phyloP scores from a whole-genome alignment of 2,329 filamentous ascomycete species.

The Cladorrhinum sp. region DNA sequence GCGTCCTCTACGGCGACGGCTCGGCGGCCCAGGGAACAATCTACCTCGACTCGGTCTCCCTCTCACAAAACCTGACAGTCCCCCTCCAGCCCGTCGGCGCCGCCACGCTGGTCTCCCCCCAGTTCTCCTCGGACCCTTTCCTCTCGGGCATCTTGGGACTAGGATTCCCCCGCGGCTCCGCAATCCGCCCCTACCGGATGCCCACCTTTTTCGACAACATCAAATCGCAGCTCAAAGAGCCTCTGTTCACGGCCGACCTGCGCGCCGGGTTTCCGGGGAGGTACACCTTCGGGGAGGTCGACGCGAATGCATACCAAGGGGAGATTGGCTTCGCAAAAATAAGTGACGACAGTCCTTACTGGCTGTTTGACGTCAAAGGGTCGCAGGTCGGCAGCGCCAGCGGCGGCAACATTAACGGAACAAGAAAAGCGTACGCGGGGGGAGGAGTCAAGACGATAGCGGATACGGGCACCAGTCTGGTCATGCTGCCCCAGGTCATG shows the following conservation, averaged over 20 bases:
- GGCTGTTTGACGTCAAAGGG: constrained; percentile 37
- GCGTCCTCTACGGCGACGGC: constrained; percentile 47
- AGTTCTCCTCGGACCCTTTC: constrained; percentile 41
- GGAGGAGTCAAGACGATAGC: constrained; percentile 48
- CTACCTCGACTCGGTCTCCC: constrained; percentile 41
- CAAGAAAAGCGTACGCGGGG: neutral
- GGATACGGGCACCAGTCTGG: constrained; percentile 67
- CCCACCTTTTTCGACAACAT: constrained; percentile 47
- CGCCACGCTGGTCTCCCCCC: constrained; percentile 39
- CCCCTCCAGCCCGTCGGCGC: constrained; percentile 48
- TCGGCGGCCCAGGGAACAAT: constrained; percentile 32
- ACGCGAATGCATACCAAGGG: constrained; percentile 36
- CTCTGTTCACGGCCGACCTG: constrained; percentile 51
- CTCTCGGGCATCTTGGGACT: constrained; percentile 54
- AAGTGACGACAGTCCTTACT: constrained; percentile 44
- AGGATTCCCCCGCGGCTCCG: constrained; percentile 37
- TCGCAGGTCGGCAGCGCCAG: constrained; percentile 35
- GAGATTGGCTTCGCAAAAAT: neutral
- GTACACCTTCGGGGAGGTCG: constrained; percentile 51
- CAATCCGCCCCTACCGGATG: neutral
- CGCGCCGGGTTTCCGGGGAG: constrained; percentile 45
- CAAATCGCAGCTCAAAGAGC: constrained; percentile 36
- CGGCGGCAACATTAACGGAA: too few species aligned
- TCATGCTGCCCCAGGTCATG: constrained; percentile 58
- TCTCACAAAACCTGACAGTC: constrained; percentile 45